These are phyloP conservation scores for Piper longum DNA, from an alignment of 164 flowering plant species.

Conservation along the genomic window DNA sequence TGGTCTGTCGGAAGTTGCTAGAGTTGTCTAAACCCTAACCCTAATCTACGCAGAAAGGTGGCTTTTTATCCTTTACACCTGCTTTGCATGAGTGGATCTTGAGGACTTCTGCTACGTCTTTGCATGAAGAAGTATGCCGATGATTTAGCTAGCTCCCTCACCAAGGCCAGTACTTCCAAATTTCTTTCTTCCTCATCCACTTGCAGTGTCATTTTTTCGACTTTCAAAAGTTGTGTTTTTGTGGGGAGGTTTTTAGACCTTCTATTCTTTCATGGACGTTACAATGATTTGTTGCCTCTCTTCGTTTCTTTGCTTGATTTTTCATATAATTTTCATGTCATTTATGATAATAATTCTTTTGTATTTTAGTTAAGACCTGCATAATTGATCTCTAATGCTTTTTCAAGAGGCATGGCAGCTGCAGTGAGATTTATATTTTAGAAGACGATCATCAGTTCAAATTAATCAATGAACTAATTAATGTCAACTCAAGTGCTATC, in stretches of 20 bases:
- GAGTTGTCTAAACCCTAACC: slow-evolving; percentile 9
- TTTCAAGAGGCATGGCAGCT: slow-evolving; percentile 6
- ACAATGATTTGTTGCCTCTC: not conserved
- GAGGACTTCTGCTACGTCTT: not conserved
- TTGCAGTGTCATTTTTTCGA: slow-evolving; percentile 7
- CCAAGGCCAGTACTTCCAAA: slow-evolving; percentile 1
- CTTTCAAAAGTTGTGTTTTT: slow-evolving; percentile 6
- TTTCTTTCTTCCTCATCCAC: slow-evolving; percentile 1
- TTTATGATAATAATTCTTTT: not conserved
- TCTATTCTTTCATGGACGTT: not conserved
- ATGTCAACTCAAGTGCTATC: slow-evolving; percentile 6
- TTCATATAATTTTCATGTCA: too few species aligned
- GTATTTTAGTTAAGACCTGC: slow-evolving; percentile 3
- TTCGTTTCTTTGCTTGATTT: not conserved
- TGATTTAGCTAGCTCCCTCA: too few species aligned
- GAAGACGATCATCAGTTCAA: not conserved
- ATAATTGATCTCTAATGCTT: slow-evolving; percentile 2
- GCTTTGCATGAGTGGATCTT: slow-evolving; percentile 7
- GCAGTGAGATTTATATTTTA: slow-evolving; percentile 7
- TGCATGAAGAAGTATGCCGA: slow-evolving; percentile 5
- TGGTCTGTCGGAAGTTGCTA: too few species aligned
- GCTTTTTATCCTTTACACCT: not conserved
- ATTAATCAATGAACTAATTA: slow-evolving; percentile 8
- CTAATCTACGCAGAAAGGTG: slow-evolving; percentile 3
- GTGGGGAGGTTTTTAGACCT: slow-evolving; percentile 2